phyloP scores from a whole-genome alignment of 2,329 filamentous ascomycete species.

The Diaporthe sp. region DNA sequence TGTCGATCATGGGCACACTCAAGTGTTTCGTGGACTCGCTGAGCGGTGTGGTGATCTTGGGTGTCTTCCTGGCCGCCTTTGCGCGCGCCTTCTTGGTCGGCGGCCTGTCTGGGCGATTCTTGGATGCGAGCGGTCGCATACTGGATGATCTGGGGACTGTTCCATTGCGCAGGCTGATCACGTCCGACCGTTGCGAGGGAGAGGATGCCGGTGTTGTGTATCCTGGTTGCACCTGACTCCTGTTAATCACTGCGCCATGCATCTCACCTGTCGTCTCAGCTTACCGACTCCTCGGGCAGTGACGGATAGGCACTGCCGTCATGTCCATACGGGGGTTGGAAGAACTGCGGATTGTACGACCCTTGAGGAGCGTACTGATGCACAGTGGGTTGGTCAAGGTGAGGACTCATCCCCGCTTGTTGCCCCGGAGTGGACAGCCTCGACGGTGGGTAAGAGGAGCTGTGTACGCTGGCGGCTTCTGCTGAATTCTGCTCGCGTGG shows the following conservation, averaged over 20 bases:
- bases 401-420: constrained; percentile 45
- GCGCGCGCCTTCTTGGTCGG: constrained; percentile 57
- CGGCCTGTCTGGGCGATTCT: constrained; percentile 49
- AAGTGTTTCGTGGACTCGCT: constrained; percentile 77
- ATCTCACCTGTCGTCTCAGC: not conserved
- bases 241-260: constrained; percentile 27
- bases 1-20: constrained; percentile 76
- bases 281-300: constrained; percentile 26
- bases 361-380: constrained; percentile 47
- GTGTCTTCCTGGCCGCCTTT: constrained; percentile 58
- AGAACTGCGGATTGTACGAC: constrained; percentile 27
- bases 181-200: constrained; percentile 55
- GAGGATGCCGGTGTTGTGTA: constrained; percentile 68
- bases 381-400: constrained; percentile 47
- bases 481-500: constrained; percentile 47
- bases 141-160: constrained; percentile 40
- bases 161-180: constrained; percentile 56
- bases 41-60: constrained; percentile 75
- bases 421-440: constrained; percentile 57
- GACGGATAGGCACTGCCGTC: constrained; percentile 43
- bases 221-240: constrained; percentile 48
- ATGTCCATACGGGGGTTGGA: constrained; percentile 42
- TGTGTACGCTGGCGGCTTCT: constrained; percentile 47
- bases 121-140: constrained; percentile 47
- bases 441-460: constrained; percentile 54